A percentile compares a stretch with the other conserved stretches of the same genome.
These are phyloP conservation scores for Crithidia brevicula DNA, from an alignment of 208 protist species.

Conservation along the genomic window DNA sequence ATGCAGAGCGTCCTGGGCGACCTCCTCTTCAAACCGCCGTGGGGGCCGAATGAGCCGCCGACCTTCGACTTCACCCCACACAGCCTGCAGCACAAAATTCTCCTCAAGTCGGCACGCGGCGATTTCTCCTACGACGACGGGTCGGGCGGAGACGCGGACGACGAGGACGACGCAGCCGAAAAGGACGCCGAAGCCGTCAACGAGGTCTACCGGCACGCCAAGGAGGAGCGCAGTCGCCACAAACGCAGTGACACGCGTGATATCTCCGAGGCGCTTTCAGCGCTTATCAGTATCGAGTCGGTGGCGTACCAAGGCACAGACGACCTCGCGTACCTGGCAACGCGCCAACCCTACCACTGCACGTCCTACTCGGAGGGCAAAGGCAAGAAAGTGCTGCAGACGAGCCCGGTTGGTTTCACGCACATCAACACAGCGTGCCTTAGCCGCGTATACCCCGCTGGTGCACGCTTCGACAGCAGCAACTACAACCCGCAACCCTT, in stretches of 20 bases:
- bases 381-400: conserved; percentile 39
- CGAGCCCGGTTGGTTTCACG: conserved; percentile 35
- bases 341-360: conserved; percentile 63
- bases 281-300: conserved; percentile 68
- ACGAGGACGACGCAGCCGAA: not conserved
- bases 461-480: conserved; percentile 84
- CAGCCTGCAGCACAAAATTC: conserved; percentile 54
- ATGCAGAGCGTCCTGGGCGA: conserved; percentile 60
- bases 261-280: conserved; percentile 40
- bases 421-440: conserved; percentile 73
- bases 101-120: conserved; percentile 46
- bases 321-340: conserved; percentile 54
- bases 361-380: conserved; percentile 63
- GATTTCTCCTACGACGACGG: conserved; percentile 11
- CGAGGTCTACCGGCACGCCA: conserved; percentile 1
- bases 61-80: conserved; percentile 57
- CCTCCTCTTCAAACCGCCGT: conserved; percentile 52
- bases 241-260: not conserved
- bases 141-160: not conserved
- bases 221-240: conserved; percentile 7
- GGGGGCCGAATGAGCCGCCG: conserved; percentile 39
- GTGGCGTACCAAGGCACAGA: conserved; percentile 52
- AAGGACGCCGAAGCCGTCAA: not conserved
- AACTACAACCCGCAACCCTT: conserved; percentile 92
- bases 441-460: conserved; percentile 92